Conservation (phyloP, 306 rosid genomes). For the Trifolium subterraneum region DNA sequence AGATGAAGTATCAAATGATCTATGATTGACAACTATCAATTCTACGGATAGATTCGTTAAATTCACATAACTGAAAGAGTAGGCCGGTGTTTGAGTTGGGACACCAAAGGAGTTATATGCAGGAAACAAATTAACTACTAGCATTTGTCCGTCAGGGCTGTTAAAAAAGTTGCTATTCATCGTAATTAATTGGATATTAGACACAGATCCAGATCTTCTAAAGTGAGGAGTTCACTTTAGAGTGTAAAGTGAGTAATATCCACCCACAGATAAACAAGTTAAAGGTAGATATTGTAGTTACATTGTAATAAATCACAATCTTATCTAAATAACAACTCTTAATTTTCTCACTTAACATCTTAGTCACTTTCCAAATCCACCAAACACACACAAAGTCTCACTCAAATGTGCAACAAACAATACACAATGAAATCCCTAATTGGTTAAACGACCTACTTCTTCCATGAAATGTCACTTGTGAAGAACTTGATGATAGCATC, state of each 20-base stretch:
- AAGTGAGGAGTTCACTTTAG: too few relatives aligned
- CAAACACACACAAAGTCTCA: neutral
- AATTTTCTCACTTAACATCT: too few relatives aligned
- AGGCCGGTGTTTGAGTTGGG: neutral
- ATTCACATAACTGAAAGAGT: neutral
- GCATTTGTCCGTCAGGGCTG: neutral
- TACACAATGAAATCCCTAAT: conserved; percentile 13
- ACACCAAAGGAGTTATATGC: neutral
- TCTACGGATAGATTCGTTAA: neutral
- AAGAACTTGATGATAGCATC: conserved; percentile 1
- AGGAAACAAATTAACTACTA: neutral
- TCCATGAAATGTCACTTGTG: neutral
- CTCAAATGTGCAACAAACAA: conserved; percentile 12
- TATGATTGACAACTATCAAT: neutral
- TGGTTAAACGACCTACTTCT: neutral
- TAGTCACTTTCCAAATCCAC: neutral
- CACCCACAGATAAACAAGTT: too few relatives aligned
- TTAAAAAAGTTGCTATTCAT: neutral
- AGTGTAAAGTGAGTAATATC: too few relatives aligned
- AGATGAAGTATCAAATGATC: neutral
- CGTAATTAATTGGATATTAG: neutral
- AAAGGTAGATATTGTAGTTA: too few relatives aligned
- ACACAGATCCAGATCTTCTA: too few relatives aligned
- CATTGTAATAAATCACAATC: too few relatives aligned
- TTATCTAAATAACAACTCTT: too few relatives aligned